A percentile compares a stretch with the other conserved stretches of the same genome.
Conservation (phyloP, 768 basidiomycete genomes). For the Suillus tomentosus region DNA sequence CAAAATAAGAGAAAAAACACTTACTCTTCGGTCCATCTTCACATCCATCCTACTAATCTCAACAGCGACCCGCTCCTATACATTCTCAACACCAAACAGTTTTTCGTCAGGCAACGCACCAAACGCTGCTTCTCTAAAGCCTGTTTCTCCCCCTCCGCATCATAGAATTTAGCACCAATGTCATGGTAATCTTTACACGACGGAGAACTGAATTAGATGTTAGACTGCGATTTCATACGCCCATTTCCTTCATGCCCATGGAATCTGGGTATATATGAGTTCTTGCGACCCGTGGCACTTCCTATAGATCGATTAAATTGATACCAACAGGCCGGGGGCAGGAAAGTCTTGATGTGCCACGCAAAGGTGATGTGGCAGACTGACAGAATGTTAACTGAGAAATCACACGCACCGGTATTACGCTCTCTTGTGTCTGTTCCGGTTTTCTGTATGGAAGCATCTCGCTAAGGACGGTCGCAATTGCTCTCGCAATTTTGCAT, state of each 20-base stretch:
- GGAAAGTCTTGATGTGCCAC: neutral
- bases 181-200: conserved; percentile 17
- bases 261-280: conserved; percentile 82
- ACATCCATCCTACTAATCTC: too few species aligned
- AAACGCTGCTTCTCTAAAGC: conserved; percentile 78
- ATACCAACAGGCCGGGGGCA: neutral
- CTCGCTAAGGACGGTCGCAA: conserved; percentile 72
- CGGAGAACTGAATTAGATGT: neutral
- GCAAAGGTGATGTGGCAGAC: neutral
- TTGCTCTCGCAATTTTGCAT: conserved; percentile 78
- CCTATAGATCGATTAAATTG: conserved; percentile 45
- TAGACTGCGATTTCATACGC: conserved; percentile 20
- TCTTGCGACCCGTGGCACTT: conserved; percentile 86
- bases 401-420: conserved; percentile 63
- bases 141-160: conserved; percentile 39
- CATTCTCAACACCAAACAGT: neutral
- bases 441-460: conserved; percentile 70
- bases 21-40: too few species aligned
- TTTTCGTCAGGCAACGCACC: conserved; percentile 61
- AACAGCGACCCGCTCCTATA: too few species aligned
- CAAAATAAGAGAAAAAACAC: too few species aligned
- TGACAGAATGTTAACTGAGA: neutral
- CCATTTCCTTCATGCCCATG: conserved; percentile 65
- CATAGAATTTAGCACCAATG: conserved; percentile 21
- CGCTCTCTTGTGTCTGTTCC: conserved; percentile 60